phyloP scores from a whole-genome alignment of 768 basidiomycete species.

The Hysterangium stoloniferum region DNA sequence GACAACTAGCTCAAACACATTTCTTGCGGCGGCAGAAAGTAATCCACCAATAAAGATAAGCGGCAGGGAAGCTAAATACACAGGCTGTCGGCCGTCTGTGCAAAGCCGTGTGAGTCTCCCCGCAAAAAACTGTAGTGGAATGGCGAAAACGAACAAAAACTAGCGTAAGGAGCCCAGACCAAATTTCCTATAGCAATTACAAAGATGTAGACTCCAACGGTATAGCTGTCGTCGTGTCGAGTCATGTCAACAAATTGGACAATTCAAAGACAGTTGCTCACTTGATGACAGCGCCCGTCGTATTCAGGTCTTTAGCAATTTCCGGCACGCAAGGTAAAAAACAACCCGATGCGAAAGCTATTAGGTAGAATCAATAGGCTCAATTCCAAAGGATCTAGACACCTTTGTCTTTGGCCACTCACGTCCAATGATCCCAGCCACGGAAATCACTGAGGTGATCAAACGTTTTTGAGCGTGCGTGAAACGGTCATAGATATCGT shows the following conservation, averaged over 20 bases:
- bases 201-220: constrained; percentile 46
- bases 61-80: constrained; percentile 55
- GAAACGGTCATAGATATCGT: constrained; percentile 52
- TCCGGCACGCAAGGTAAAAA: constrained; percentile 72
- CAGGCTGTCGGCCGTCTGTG: constrained; percentile 54
- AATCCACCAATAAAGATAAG: constrained; percentile 50
- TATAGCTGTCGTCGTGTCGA: constrained; percentile 14
- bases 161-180: constrained; percentile 43
- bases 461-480: constrained; percentile 37
- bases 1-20: constrained; percentile 42
- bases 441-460: constrained; percentile 51
- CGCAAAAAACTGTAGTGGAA: constrained; percentile 3
- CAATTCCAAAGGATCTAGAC: background rate
- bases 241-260: background rate
- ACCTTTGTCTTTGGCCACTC: constrained; percentile 19
- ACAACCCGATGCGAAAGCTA: constrained; percentile 27
- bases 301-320: constrained; percentile 55
- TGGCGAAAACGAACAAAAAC: constrained; percentile 36
- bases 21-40: constrained; percentile 44
- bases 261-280: constrained; percentile 19
- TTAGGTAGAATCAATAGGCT: background rate
- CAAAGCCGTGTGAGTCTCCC: background rate
- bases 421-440: constrained; percentile 59
- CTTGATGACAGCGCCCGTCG: constrained; percentile 56
- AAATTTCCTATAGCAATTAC: constrained; percentile 38